A percentile compares a stretch with the other conserved stretches of the same genome.
Evolutionary conservation across 345 rosid species (phyloP).

Genomic region (Salix viminalis): DNA sequence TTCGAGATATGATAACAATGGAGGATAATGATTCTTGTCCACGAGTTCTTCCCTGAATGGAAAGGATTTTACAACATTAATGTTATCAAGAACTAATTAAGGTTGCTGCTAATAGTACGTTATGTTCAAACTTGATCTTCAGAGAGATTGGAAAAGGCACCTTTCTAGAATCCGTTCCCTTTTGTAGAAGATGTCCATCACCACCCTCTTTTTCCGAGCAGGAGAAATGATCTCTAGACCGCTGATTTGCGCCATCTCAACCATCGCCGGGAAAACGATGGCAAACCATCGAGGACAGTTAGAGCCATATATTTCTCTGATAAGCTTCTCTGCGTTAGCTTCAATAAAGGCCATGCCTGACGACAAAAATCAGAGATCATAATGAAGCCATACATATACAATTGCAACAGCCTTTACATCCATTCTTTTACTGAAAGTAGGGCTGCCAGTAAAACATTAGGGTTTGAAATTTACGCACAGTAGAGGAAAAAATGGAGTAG

Average conservation of each 20-base stretch:
- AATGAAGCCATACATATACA: no score
- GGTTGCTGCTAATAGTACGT: neutral
- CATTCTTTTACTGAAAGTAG: no score
- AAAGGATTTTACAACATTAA: neutral
- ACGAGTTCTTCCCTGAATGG: constrained; percentile 35
- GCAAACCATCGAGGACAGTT: constrained; percentile 53
- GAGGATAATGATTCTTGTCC: constrained; percentile 28
- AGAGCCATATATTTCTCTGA: constrained; percentile 10
- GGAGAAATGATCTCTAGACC: constrained; percentile 38
- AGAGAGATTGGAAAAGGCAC: constrained; percentile 8
- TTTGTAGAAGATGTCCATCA: constrained; percentile 24
- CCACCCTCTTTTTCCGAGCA: neutral
- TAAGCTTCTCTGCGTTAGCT: constrained; percentile 32
- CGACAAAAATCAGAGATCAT: neutral
- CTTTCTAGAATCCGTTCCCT: constrained; percentile 35
- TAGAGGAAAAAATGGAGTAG: no score
- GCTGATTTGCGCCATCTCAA: constrained; percentile 40
- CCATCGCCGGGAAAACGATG: constrained; percentile 43
- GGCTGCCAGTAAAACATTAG: no score
- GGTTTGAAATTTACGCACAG: no score
- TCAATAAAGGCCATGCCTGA: constrained; percentile 41
- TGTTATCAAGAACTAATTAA: neutral
- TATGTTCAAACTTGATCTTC: neutral
- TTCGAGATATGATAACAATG: constrained; percentile 48
- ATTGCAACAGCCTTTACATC: no score